These are phyloP conservation scores for Penicillium samsonianum DNA, from an alignment of 495 filamentous ascomycete genomes.

Conservation along the genomic window DNA sequence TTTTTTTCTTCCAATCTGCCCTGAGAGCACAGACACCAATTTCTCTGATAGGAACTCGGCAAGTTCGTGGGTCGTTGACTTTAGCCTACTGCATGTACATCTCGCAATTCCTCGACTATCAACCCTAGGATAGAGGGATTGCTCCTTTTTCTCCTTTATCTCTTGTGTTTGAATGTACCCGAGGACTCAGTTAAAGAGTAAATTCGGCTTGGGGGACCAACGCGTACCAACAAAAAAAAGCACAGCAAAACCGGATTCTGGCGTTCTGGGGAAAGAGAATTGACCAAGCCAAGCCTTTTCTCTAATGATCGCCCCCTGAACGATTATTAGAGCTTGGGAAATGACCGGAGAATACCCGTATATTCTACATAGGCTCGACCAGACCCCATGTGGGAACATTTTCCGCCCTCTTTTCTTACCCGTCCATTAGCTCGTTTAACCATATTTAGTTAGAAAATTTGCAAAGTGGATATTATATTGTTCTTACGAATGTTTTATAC, in stretches of 20 bases:
- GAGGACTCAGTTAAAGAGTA: neutral
- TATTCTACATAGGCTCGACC: neutral
- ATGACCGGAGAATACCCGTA: slow-evolving; percentile 12
- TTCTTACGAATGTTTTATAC: neutral
- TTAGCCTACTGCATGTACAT: neutral
- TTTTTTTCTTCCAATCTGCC: no score
- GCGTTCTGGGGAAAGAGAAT: neutral
- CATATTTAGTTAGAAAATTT: neutral
- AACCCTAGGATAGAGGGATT: neutral
- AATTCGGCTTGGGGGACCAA: neutral
- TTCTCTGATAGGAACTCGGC: slow-evolving; percentile 1
- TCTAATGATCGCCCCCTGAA: slow-evolving; percentile 4
- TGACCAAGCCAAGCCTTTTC: neutral
- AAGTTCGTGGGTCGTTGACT: neutral
- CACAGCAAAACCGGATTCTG: no score
- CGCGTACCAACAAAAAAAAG: no score
- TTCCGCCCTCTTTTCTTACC: neutral
- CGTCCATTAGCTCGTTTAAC: slow-evolving; percentile 1
- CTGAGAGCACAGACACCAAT: slow-evolving; percentile 6
- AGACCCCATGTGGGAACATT: slow-evolving; percentile 1
- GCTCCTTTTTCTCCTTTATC: neutral
- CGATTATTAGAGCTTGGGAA: neutral
- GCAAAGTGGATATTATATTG: neutral
- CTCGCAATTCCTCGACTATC: no score
- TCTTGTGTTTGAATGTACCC: neutral